Conservation (phyloP, 768 basidiomycete genomes). For the Atractiella rhizophila region DNA sequence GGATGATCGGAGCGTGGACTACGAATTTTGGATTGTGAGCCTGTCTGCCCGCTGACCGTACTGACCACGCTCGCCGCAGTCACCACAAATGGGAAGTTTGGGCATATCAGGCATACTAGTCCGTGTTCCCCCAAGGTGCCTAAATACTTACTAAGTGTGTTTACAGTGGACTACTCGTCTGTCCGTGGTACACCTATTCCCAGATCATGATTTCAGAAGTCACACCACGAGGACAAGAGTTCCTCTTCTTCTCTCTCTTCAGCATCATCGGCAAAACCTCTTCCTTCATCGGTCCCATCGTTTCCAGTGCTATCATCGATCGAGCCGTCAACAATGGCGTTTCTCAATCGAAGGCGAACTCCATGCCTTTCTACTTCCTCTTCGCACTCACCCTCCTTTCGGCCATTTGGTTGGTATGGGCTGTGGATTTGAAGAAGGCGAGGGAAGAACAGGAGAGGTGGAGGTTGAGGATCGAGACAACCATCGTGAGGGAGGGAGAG, state of each 20-base stretch:
- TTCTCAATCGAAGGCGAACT: conserved; percentile 39
- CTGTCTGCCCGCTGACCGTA: background rate
- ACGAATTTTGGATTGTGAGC: conserved; percentile 4
- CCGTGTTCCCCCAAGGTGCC: background rate
- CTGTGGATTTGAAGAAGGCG: conserved; percentile 8
- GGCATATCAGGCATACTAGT: conserved; percentile 2
- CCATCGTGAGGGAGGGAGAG: too few species aligned
- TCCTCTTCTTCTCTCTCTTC: conserved; percentile 49
- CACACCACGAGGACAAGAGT: conserved; percentile 42
- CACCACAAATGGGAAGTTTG: conserved; percentile 3
- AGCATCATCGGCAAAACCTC: conserved; percentile 53
- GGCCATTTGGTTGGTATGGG: background rate
- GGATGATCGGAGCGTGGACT: conserved; percentile 7
- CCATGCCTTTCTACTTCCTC: conserved; percentile 50
- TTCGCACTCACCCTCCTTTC: conserved; percentile 34
- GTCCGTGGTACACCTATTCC: conserved; percentile 50
- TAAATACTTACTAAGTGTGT: conserved; percentile 28
- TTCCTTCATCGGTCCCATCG: conserved; percentile 49
- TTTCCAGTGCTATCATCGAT: conserved; percentile 26
- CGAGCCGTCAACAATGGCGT: conserved; percentile 38
- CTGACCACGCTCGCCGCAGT: background rate
- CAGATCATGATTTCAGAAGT: conserved; percentile 64
- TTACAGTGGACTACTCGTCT: conserved; percentile 45
- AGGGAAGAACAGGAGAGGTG: background rate
- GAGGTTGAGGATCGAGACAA: background rate